phyloP scores from a whole-genome alignment of 768 basidiomycete species.

The Auriscalpium vulgare region DNA sequence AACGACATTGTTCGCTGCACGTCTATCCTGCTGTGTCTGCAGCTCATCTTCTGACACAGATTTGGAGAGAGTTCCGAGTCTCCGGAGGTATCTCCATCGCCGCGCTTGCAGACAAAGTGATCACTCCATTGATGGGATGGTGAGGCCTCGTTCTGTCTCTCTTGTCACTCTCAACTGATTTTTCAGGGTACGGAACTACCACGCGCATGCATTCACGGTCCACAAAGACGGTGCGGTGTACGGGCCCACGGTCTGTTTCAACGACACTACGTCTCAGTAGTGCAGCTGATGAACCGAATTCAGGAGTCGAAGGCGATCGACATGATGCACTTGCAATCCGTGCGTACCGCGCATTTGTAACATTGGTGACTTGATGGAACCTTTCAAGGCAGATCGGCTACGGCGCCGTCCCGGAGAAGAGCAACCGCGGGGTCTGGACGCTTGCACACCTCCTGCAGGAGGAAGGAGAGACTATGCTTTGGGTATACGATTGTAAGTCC shows the following conservation, averaged over 20 bases:
- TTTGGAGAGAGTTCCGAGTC: conserved; percentile 4
- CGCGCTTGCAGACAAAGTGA: background rate
- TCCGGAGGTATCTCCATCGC: conserved; percentile 3
- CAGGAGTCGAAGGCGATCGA: conserved; percentile 2
- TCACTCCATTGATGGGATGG: conserved; percentile 5
- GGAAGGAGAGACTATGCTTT: conserved; percentile 1
- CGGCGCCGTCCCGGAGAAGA: background rate
- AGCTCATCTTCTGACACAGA: background rate
- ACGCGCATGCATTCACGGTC: conserved; percentile 3
- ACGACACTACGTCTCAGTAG: no score
- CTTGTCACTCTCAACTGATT: background rate
- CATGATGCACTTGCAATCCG: conserved; percentile 2
- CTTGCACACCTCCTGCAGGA: conserved; percentile 4
- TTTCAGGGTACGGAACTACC: background rate
- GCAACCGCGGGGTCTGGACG: background rate
- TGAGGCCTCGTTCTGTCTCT: background rate
- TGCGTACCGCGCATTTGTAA: background rate
- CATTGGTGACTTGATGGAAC: background rate
- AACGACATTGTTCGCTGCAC: background rate
- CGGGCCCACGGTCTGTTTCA: background rate
- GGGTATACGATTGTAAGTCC: conserved; percentile 2
- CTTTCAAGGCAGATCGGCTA: background rate
- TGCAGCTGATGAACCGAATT: background rate
- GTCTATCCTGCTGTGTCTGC: background rate
- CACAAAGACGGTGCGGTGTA: conserved; percentile 3